Evolutionary conservation across 306 rosid genomes (phyloP).

Genomic region (Styphnolobium japonicum): DNA sequence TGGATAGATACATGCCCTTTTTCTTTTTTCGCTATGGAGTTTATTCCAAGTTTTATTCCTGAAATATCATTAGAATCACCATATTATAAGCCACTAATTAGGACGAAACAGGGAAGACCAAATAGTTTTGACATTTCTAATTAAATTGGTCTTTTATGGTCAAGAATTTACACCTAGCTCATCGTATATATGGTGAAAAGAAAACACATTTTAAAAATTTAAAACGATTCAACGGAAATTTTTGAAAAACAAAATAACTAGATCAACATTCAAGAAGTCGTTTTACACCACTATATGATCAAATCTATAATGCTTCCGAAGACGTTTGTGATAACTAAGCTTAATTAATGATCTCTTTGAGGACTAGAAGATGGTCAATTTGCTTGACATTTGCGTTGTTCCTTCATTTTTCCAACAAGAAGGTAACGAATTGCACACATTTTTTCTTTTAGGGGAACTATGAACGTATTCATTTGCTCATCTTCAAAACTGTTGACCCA

Average conservation of each 20-base stretch:
- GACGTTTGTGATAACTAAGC: background rate
- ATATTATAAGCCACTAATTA: background rate
- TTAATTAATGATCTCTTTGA: background rate
- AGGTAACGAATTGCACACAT: background rate
- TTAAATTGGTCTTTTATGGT: background rate
- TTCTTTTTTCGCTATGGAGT: no score
- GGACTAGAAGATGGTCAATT: background rate
- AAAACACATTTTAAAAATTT: background rate
- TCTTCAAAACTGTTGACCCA: background rate
- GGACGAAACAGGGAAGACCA: background rate
- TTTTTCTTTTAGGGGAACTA: background rate
- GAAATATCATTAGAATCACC: no score
- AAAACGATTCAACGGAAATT: background rate
- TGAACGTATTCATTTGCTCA: background rate
- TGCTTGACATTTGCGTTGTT: background rate
- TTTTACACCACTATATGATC: background rate
- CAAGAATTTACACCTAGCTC: background rate
- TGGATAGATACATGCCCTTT: no score
- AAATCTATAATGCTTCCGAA: background rate
- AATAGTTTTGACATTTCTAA: background rate
- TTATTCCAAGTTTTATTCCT: no score
- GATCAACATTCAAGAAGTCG: background rate
- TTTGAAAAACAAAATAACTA: background rate
- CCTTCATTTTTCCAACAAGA: background rate
- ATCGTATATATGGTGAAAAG: background rate